Percentiles rank a stretch among this genome's conserved stretches.
Evolutionary conservation across 352 stramenopile genomes (phyloP).

Genomic region (Phytopythium vexans): DNA sequence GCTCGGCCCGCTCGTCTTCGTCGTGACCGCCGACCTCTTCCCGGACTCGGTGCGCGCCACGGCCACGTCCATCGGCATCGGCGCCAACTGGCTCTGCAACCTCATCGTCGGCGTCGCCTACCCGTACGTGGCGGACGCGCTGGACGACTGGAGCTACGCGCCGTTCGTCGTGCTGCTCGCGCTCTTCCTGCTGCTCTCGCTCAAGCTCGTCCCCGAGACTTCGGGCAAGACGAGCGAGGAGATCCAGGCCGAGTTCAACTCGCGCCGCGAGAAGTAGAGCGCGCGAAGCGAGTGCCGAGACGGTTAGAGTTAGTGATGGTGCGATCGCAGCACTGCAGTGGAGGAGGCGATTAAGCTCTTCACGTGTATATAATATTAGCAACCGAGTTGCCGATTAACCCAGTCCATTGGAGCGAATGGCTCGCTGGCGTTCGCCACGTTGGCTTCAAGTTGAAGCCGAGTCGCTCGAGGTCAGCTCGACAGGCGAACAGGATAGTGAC

Average conservation of each 20-base stretch:
- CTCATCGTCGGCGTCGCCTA: conserved; percentile 52
- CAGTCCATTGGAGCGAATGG: too few species aligned
- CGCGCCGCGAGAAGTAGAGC: conserved; percentile 5
- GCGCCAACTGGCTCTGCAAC: conserved; percentile 50
- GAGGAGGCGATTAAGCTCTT: too few species aligned
- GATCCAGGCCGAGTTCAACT: conserved; percentile 43
- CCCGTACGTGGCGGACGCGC: conserved; percentile 41
- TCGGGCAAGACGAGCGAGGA: conserved; percentile 54
- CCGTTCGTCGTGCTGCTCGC: conserved; percentile 44
- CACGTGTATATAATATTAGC: too few species aligned
- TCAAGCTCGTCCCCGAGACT: conserved; percentile 53
- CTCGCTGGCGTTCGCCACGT: too few species aligned
- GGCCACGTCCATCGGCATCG: conserved; percentile 37
- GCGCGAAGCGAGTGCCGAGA: too few species aligned
- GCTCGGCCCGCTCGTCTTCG: conserved; percentile 42
- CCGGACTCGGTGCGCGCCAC: conserved; percentile 42
- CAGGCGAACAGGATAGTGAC: too few species aligned
- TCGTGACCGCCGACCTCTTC: conserved; percentile 40
- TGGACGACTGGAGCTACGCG: conserved; percentile 35
- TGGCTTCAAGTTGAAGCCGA: too few species aligned
- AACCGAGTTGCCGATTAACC: too few species aligned
- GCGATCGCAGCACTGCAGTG: too few species aligned
- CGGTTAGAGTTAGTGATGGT: too few species aligned
- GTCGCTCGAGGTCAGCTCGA: too few species aligned
- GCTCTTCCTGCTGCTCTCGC: conserved; percentile 36